These are phyloP conservation scores for Metschnikowia gelsemii DNA, from an alignment of 805 yeast genomes.

Conservation along the genomic window DNA sequence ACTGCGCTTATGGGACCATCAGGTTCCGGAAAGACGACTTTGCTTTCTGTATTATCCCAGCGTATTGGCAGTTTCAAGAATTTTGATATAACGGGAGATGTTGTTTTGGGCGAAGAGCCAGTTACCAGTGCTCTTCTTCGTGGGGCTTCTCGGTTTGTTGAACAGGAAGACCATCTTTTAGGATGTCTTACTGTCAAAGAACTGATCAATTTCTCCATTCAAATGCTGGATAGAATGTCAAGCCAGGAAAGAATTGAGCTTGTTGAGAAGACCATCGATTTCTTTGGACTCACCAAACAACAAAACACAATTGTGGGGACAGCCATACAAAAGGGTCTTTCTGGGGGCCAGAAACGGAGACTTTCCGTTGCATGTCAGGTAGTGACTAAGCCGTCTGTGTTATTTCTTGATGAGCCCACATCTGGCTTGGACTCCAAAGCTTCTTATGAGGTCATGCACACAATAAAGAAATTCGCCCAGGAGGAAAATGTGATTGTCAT, in stretches of 20 bases:
- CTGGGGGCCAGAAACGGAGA: constrained; percentile 84
- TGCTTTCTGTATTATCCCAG: constrained; percentile 63
- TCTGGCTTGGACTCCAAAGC: constrained; percentile 82
- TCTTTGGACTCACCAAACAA: constrained; percentile 65
- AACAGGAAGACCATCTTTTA: constrained; percentile 69
- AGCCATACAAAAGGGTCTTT: constrained; percentile 55
- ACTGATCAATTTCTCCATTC: constrained; percentile 67
- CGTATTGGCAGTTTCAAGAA: constrained; percentile 43
- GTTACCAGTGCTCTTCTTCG: constrained; percentile 15
- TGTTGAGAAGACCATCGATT: constrained; percentile 59
- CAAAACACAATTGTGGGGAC: constrained; percentile 55
- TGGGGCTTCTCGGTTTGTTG: constrained; percentile 47
- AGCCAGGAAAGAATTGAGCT: constrained; percentile 45
- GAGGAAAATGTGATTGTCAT: constrained; percentile 64
- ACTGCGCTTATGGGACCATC: constrained; percentile 86
- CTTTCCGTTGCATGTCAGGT: constrained; percentile 77
- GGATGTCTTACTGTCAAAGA: constrained; percentile 74
- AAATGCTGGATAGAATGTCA: constrained; percentile 52
- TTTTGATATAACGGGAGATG: constrained; percentile 41
- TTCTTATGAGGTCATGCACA: constrained; percentile 60
- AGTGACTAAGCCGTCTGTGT: constrained; percentile 68
- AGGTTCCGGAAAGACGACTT: constrained; percentile 83
- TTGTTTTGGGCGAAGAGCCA: constrained; percentile 27
- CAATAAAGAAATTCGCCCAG: constrained; percentile 49
- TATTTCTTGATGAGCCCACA: constrained; percentile 85